A percentile compares a stretch with the other conserved stretches of the same genome.
These are phyloP conservation scores for Aspergillus tubingensis DNA, from an alignment of 2,329 filamentous ascomycete species.

Conservation along the genomic window DNA sequence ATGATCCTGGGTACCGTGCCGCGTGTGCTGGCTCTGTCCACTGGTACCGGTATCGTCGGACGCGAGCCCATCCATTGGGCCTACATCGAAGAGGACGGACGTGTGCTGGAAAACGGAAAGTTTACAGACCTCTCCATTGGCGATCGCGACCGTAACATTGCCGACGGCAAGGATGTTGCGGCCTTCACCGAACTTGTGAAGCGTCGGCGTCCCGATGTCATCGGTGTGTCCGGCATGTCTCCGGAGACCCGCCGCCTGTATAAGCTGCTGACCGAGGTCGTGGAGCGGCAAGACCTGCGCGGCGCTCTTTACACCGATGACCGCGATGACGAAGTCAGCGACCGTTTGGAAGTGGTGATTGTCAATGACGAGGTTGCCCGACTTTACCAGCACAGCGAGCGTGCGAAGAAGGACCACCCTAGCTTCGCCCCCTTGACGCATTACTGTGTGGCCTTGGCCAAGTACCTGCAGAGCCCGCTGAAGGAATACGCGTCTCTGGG, in stretches of 20 bases:
- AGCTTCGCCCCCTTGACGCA: slow-evolving; percentile 74
- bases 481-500: slow-evolving; percentile 95
- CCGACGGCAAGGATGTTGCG: slow-evolving; percentile 65
- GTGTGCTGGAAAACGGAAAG: slow-evolving; percentile 85
- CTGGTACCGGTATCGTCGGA: slow-evolving; percentile 75
- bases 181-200: slow-evolving; percentile 78
- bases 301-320: slow-evolving; percentile 84
- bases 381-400: slow-evolving; percentile 86
- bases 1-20: slow-evolving; percentile 86
- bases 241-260: slow-evolving; percentile 83
- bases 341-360: slow-evolving; percentile 82
- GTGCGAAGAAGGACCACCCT: slow-evolving; percentile 78
- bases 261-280: slow-evolving; percentile 75
- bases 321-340: slow-evolving; percentile 71
- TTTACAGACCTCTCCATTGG: slow-evolving; percentile 73
- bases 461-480: slow-evolving; percentile 92
- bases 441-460: slow-evolving; percentile 86
- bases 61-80: slow-evolving; percentile 83
- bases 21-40: slow-evolving; percentile 82
- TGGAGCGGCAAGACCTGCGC: slow-evolving; percentile 74
- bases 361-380: slow-evolving; percentile 98
- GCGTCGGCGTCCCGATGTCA: slow-evolving; percentile 81
- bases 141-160: slow-evolving; percentile 65
- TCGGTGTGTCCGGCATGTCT: slow-evolving; percentile 85
- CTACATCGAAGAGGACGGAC: slow-evolving; percentile 89